phyloP scores from a whole-genome alignment of 2,329 filamentous ascomycete species.

The Fusarium nanum region DNA sequence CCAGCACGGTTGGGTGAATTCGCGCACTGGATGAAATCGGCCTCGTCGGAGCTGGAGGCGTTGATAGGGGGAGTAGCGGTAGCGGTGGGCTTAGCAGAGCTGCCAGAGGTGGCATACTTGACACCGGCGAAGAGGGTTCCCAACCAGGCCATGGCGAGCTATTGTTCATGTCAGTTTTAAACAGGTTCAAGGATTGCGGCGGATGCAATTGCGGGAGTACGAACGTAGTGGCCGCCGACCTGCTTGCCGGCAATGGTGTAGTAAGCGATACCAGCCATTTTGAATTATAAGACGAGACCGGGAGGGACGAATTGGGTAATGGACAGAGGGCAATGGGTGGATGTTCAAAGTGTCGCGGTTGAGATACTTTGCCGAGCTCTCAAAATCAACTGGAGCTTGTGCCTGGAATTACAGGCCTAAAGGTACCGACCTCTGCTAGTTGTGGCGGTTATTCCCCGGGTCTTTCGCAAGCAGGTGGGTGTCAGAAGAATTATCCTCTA shows the following conservation, averaged over 20 bases:
- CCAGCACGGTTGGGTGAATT: conserved; percentile 38
- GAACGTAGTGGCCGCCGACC: conserved; percentile 71
- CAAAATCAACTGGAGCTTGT: conserved; percentile 42
- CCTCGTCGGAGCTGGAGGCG: conserved; percentile 70
- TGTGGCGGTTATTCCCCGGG: conserved; percentile 49
- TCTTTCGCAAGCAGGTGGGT: neutral
- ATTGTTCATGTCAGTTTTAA: conserved; percentile 40
- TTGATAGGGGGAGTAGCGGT: conserved; percentile 68
- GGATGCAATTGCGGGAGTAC: conserved; percentile 48
- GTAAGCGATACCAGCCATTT: conserved; percentile 55
- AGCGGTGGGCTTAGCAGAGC: conserved; percentile 58
- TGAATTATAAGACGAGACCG: conserved; percentile 40
- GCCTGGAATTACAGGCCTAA: conserved; percentile 52
- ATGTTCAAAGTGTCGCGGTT: conserved; percentile 43
- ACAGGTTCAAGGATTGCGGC: conserved; percentile 7
- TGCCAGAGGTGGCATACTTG: conserved; percentile 59
- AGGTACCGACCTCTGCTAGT: conserved; percentile 6
- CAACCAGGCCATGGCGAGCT: conserved; percentile 70
- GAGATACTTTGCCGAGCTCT: conserved; percentile 48
- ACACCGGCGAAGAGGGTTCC: conserved; percentile 61
- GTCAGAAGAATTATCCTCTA: too few species aligned
- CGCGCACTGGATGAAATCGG: conserved; percentile 73
- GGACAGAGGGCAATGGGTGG: conserved; percentile 46
- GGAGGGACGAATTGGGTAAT: conserved; percentile 47
- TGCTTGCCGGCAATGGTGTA: conserved; percentile 70